These are phyloP conservation scores for Zygosaccharomyces rouxii DNA, from an alignment of 805 yeast genomes.

Conservation along the genomic window DNA sequence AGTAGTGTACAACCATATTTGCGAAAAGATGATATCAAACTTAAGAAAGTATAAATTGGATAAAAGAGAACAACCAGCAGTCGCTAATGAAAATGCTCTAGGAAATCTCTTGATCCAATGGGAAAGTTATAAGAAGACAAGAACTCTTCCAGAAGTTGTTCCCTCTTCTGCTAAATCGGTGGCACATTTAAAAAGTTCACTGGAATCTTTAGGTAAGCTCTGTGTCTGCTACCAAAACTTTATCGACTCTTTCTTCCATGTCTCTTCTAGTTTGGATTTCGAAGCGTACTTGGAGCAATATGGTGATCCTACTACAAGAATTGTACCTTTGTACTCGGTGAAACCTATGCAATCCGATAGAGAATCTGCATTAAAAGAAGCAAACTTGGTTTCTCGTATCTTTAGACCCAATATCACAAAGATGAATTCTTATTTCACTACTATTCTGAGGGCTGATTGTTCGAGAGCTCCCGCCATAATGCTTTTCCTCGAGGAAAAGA, in stretches of 20 bases:
- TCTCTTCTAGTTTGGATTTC: slow-evolving; percentile 42
- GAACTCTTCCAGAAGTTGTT: slow-evolving; percentile 9
- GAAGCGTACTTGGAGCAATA: slow-evolving; percentile 39
- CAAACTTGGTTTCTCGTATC: slow-evolving; percentile 42
- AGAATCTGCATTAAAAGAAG: slow-evolving; percentile 41
- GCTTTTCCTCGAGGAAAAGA: slow-evolving; percentile 39
- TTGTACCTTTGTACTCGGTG: slow-evolving; percentile 31
- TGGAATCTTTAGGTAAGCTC: slow-evolving; percentile 25
- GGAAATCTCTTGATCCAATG: slow-evolving; percentile 13
- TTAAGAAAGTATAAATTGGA: slow-evolving; percentile 8
- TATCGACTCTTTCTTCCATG: slow-evolving; percentile 42
- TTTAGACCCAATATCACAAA: slow-evolving; percentile 37
- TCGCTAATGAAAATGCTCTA: background rate
- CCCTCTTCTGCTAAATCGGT: slow-evolving; percentile 11
- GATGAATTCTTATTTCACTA: slow-evolving; percentile 29
- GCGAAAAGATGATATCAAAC: slow-evolving; percentile 13
- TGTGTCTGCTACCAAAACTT: slow-evolving; percentile 47
- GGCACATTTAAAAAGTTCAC: slow-evolving; percentile 10
- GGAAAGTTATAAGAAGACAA: slow-evolving; percentile 15
- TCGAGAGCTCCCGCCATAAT: slow-evolving; percentile 43
- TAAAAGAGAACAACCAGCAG: slow-evolving; percentile 11
- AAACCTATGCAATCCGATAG: slow-evolving; percentile 44
- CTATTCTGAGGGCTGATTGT: slow-evolving; percentile 38
- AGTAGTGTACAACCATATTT: slow-evolving; percentile 34
- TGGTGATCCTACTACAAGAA: slow-evolving; percentile 22